phyloP scores from a whole-genome alignment of 1,284 basidiomycete species.

The Tylopilus sp. region DNA sequence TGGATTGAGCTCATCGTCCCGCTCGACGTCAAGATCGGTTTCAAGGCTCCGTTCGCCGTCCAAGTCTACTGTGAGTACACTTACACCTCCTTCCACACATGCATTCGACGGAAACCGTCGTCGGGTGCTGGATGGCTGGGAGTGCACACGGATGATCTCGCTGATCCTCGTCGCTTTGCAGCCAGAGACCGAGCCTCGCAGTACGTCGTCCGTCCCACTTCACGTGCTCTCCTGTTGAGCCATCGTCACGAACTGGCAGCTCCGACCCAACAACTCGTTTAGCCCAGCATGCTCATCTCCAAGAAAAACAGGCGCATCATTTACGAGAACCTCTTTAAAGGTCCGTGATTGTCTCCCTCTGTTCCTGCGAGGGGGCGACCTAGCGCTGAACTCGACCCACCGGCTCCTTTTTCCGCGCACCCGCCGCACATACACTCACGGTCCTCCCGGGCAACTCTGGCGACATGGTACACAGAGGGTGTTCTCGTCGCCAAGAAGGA shows the following conservation, averaged over 20 bases:
- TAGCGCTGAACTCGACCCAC: too few species aligned
- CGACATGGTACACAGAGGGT: slow-evolving; percentile 65
- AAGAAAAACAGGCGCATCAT: slow-evolving; percentile 82
- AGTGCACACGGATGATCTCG: too few species aligned
- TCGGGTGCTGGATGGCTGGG: too few species aligned
- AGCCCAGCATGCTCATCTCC: slow-evolving; percentile 80
- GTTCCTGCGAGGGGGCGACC: too few species aligned
- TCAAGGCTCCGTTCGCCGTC: slow-evolving; percentile 11
- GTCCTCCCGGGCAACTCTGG: too few species aligned
- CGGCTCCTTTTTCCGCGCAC: too few species aligned
- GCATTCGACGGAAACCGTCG: too few species aligned
- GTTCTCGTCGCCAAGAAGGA: slow-evolving; percentile 99
- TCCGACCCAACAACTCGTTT: slow-evolving; percentile 39
- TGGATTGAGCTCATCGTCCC: slow-evolving; percentile 20
- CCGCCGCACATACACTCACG: background rate
- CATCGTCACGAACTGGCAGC: slow-evolving; percentile 28
- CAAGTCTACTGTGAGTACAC: too few species aligned
- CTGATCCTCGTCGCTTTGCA: too few species aligned
- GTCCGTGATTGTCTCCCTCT: too few species aligned
- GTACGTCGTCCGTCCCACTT: slow-evolving; percentile 14
- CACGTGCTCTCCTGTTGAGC: background rate
- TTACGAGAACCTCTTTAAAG: slow-evolving; percentile 99
- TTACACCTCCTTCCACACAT: too few species aligned
- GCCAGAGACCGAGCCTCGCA: slow-evolving; percentile 18
- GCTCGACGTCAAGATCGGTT: slow-evolving; percentile 29